Conservation (phyloP, 2,329 filamentous ascomycete genomes). For the Penicillium crustosum region DNA sequence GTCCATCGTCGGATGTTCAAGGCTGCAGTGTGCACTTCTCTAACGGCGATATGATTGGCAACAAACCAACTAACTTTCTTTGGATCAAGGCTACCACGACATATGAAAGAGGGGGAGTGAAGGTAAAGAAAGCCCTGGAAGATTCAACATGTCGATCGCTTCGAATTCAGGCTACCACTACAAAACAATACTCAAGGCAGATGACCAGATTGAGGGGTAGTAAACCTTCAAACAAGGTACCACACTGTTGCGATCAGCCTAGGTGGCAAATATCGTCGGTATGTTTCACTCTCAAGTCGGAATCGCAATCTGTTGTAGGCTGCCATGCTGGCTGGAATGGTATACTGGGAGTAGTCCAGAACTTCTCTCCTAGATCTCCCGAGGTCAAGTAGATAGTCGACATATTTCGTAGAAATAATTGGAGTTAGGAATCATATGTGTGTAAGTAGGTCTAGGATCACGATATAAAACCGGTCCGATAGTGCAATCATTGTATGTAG, state of each 20-base stretch:
- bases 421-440: not conserved
- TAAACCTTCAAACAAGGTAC: not conserved
- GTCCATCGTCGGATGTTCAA: not conserved
- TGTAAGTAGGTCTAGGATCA: not conserved
- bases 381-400: not conserved
- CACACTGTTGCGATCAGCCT: not conserved
- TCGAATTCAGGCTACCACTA: not conserved
- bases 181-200: not conserved
- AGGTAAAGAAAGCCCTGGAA: not conserved
- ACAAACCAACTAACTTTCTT: not conserved
- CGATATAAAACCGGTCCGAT: not conserved
- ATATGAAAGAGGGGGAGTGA: not conserved
- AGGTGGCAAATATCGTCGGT: not conserved
- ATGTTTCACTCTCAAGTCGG: not conserved
- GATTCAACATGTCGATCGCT: not conserved
- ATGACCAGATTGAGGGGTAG: not conserved
- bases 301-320: not conserved
- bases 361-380: not conserved
- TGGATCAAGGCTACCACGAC: not conserved
- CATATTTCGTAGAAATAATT: no score
- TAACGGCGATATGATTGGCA: not conserved
- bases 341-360: not conserved
- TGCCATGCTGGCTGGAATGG: not conserved
- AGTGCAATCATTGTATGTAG: not conserved
- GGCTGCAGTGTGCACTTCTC: not conserved